Percentiles rank a stretch among this genome's conserved stretches.
Conservation (phyloP, 208 protist species). For the Leishmania mexicana region DNA sequence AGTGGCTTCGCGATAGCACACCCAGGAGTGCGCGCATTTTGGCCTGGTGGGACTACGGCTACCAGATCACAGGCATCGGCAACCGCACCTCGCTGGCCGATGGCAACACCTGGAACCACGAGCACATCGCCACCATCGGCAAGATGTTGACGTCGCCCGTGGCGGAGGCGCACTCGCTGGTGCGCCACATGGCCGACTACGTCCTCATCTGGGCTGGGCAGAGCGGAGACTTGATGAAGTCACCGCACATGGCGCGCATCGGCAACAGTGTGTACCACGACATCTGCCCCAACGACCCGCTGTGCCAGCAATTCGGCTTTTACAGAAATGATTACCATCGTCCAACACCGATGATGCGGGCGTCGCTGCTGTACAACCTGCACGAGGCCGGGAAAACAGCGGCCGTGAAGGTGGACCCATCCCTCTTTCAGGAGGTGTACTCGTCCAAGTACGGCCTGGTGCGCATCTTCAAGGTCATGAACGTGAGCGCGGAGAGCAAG, state of each 20-base stretch:
- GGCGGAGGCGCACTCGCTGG: slow-evolving; percentile 88
- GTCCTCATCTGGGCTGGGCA: slow-evolving; percentile 87
- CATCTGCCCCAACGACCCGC: slow-evolving; percentile 71
- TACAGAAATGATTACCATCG: slow-evolving; percentile 11
- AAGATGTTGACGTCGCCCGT: slow-evolving; percentile 89
- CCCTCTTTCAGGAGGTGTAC: slow-evolving; percentile 89
- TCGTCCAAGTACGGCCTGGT: slow-evolving; percentile 96
- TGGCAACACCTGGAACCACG: slow-evolving; percentile 99
- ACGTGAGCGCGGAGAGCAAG: slow-evolving; percentile 70
- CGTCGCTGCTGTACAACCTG: slow-evolving; percentile 72
- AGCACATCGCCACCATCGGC: slow-evolving; percentile 98
- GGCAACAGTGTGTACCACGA: slow-evolving; percentile 81
- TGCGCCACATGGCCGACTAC: slow-evolving; percentile 97
- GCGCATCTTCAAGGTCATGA: slow-evolving; percentile 96
- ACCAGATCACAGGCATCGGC: slow-evolving; percentile 97
- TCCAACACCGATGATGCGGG: slow-evolving; percentile 53
- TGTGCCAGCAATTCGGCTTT: slow-evolving; percentile 58
- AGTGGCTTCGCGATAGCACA: slow-evolving; percentile 97
- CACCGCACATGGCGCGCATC: slow-evolving; percentile 65
- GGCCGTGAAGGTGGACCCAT: slow-evolving; percentile 18
- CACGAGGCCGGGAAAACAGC: slow-evolving; percentile 16
- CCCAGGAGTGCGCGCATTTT: slow-evolving; percentile 93
- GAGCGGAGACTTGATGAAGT: slow-evolving; percentile 59
- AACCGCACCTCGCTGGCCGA: slow-evolving; percentile 97
- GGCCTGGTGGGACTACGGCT: slow-evolving; percentile 99